phyloP scores from a whole-genome alignment of 768 basidiomycete genomes.

The Crassisporium funariophilum region DNA sequence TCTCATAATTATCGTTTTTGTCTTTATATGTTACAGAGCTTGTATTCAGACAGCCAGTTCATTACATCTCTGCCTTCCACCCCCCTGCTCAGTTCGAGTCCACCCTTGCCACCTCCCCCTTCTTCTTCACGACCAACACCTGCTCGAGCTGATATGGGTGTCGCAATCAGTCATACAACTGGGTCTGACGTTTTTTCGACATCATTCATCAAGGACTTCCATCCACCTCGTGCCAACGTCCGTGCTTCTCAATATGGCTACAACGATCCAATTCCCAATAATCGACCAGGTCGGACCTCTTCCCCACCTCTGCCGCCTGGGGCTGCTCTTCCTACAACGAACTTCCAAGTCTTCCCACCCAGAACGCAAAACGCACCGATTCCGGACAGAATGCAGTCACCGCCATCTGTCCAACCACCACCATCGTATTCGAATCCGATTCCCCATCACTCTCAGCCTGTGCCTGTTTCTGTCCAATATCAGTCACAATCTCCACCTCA shows the following conservation, averaged over 20 bases:
- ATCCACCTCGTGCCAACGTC: conserved; percentile 14
- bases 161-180: conserved; percentile 15
- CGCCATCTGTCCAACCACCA: background rate
- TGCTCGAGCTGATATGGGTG: conserved; percentile 15
- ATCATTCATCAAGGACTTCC: conserved; percentile 23
- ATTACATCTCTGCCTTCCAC: conserved; percentile 11
- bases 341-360: conserved; percentile 1
- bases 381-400: background rate
- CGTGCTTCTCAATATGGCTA: conserved; percentile 1
- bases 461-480: too few relatives aligned
- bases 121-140: conserved; percentile 13
- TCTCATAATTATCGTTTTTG: conserved; percentile 1
- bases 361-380: too few relatives aligned
- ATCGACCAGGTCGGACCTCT: conserved; percentile 3
- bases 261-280: conserved; percentile 3
- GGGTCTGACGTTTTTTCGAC: conserved; percentile 14
- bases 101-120: background rate
- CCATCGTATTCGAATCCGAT: background rate
- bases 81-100: conserved; percentile 11
- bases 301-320: conserved; percentile 21
- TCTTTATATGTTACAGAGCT: conserved; percentile 13
- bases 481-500: conserved; percentile 8
- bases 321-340: conserved; percentile 13
- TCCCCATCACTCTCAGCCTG: too few relatives aligned
- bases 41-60: conserved; percentile 13